Evolutionary conservation across 208 protist genomes (phyloP), one percentile per base, ranked within the genome.

Genomic region (Herpetomonas samuelpessoai): DNA sequence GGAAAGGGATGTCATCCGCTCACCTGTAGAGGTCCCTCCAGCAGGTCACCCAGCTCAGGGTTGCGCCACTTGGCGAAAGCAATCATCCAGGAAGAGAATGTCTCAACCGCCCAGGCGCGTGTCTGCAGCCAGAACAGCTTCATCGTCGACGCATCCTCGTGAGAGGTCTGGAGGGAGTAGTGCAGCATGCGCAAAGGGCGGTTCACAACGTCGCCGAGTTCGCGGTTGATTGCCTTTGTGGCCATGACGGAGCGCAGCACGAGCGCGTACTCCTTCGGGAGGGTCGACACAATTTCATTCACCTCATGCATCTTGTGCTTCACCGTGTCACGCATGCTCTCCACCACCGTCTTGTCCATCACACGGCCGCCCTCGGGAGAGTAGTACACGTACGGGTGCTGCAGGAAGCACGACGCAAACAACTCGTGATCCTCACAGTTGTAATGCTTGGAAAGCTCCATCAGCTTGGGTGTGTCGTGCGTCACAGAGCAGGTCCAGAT

Each of bases 181-280:
- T 71, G 78, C 61, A 95, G 56, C 67, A 96, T 83, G 26, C 84
- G 77, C 61, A 89, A 60, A n/a, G 81, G 84, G 0, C 87, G 64
- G 62, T 91, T 91, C 12, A 80, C 85, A 22, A 73, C 73, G 19
- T 90, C 75, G 50, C 76, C 73, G 18, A 96, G 66, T 63, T 93
- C 84, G 18, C 77, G 78, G 60, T 92, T 92, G 30, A 96, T 92
- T 1, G 86, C 86, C 68, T 92, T 92, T 24, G 77, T 83, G 9
- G 90, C 86, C 75, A 92, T 92, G 49, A 93, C 89, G 60, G 74
- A 90, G n/a, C 90, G 83, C 61, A 96, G 65, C 50, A 93, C 76
- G n/a, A 96, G 70, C 21, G 85, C 82, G 57, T 93, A 96, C 65
- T 92, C 79, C 74, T 86, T 88, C 50, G 90, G 90, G 21, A 96